Conservation (phyloP, 2,329 filamentous ascomycete genomes). For the Fusarium praegraminearum region DNA sequence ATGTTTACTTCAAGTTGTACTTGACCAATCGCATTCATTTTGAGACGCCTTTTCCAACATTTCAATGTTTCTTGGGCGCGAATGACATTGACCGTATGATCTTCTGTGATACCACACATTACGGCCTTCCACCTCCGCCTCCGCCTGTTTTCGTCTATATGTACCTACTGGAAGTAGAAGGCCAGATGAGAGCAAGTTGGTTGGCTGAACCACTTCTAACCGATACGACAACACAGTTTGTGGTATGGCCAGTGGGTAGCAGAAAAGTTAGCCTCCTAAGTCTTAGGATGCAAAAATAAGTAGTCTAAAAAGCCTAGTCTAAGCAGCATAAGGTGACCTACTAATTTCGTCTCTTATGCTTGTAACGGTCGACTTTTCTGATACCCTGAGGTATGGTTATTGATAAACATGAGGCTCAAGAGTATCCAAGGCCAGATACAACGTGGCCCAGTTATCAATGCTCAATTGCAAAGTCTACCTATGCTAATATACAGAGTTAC, state of each 20-base stretch:
- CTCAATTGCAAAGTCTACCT: slow-evolving; percentile 5
- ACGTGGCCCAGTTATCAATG: background rate
- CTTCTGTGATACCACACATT: slow-evolving; percentile 3
- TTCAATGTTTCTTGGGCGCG: slow-evolving; percentile 21
- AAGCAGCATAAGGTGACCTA: no score
- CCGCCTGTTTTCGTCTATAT: slow-evolving; percentile 7
- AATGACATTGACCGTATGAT: slow-evolving; percentile 27
- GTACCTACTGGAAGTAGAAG: slow-evolving; percentile 26
- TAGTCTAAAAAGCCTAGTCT: no score
- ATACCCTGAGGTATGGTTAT: background rate
- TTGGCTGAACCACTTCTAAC: slow-evolving; percentile 5
- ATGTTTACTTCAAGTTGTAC: background rate
- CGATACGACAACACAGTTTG: background rate
- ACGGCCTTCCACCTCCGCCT: slow-evolving; percentile 29
- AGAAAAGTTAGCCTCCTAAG: no score
- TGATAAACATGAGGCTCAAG: background rate
- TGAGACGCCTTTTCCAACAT: background rate
- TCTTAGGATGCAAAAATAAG: no score
- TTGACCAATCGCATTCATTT: slow-evolving; percentile 11
- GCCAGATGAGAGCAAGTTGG: slow-evolving; percentile 20
- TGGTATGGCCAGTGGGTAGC: background rate
- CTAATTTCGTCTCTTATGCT: no score
- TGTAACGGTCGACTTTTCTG: no score
- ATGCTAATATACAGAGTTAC: slow-evolving; percentile 25
- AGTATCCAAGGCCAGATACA: background rate